These are phyloP conservation scores for Colletotrichum lupini DNA, from an alignment of 2,329 filamentous ascomycete species.

Conservation along the genomic window DNA sequence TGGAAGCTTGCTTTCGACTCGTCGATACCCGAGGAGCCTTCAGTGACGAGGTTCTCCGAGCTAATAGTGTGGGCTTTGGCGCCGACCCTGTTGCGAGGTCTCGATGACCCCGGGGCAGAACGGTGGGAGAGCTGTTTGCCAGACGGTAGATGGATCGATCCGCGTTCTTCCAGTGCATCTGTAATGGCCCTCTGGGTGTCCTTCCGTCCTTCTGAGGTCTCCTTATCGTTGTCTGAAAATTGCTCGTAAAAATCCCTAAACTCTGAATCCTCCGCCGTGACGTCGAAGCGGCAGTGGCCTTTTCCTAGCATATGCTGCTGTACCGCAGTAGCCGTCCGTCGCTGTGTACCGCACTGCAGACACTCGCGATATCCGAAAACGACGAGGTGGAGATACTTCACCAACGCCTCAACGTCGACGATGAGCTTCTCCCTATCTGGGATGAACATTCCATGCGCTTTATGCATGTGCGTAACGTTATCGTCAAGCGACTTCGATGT, in stretches of 20 bases:
- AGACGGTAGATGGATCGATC: slow-evolving; percentile 47
- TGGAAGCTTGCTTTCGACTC: slow-evolving; percentile 13
- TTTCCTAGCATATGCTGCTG: slow-evolving; percentile 64
- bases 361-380: slow-evolving; percentile 62
- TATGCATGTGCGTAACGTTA: slow-evolving; percentile 60
- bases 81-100: neutral
- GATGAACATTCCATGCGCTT: slow-evolving; percentile 58
- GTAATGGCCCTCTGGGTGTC: neutral
- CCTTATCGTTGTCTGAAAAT: neutral
- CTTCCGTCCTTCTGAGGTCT: neutral
- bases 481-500: slow-evolving; percentile 44
- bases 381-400: slow-evolving; percentile 60
- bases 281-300: slow-evolving; percentile 58
- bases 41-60: neutral
- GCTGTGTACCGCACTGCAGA: slow-evolving; percentile 58
- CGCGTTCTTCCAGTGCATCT: slow-evolving; percentile 38
- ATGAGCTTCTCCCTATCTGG: slow-evolving; percentile 50
- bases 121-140: slow-evolving; percentile 48
- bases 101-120: slow-evolving; percentile 13
- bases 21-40: neutral
- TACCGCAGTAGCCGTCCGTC: slow-evolving; percentile 54
- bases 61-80: neutral
- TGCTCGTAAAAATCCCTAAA: slow-evolving; percentile 54
- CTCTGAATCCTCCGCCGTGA: slow-evolving; percentile 48
- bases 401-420: slow-evolving; percentile 58